Percentiles rank a stretch among this genome's conserved stretches.
Conservation (phyloP, 345 rosid genomes). For the Rhizophora apiculata region DNA sequence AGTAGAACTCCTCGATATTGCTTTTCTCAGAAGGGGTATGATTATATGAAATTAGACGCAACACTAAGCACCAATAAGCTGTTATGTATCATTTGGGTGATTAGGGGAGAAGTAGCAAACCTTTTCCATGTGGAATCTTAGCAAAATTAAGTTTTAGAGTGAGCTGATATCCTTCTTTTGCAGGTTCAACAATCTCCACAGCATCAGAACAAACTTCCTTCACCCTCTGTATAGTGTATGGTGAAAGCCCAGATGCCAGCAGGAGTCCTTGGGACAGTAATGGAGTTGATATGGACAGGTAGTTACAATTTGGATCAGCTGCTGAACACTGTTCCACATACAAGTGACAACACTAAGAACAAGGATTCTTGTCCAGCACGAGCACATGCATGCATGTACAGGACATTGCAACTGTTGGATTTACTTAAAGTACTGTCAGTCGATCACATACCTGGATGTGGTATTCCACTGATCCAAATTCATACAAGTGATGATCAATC, state of each 20-base stretch:
- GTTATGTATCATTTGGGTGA: background rate
- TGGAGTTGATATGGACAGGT: constrained; percentile 62
- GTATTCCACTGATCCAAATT: constrained; percentile 78
- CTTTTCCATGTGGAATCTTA: constrained; percentile 62
- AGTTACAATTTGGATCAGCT: constrained; percentile 43
- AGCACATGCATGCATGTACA: too few relatives aligned
- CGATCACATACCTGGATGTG: constrained; percentile 54
- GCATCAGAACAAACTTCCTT: constrained; percentile 48
- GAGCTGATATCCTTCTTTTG: constrained; percentile 78
- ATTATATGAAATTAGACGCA: too few relatives aligned
- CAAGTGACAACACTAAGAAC: background rate
- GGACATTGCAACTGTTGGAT: too few relatives aligned
- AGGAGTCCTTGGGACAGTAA: constrained; percentile 49
- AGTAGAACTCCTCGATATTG: too few relatives aligned
- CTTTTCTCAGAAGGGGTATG: too few relatives aligned
- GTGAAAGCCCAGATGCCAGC: constrained; percentile 40
- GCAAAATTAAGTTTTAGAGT: constrained; percentile 58
- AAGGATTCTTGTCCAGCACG: too few relatives aligned
- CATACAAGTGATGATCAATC: constrained; percentile 68
- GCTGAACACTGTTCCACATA: constrained; percentile 50
- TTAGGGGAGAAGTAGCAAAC: constrained; percentile 27
- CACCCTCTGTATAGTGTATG: constrained; percentile 36
- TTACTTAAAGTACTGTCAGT: too few relatives aligned
- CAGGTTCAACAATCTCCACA: constrained; percentile 68
- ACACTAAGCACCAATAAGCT: too few relatives aligned